Evolutionary conservation across 805 yeast species (phyloP).

Genomic region (Wickerhamomyces chambardii): DNA sequence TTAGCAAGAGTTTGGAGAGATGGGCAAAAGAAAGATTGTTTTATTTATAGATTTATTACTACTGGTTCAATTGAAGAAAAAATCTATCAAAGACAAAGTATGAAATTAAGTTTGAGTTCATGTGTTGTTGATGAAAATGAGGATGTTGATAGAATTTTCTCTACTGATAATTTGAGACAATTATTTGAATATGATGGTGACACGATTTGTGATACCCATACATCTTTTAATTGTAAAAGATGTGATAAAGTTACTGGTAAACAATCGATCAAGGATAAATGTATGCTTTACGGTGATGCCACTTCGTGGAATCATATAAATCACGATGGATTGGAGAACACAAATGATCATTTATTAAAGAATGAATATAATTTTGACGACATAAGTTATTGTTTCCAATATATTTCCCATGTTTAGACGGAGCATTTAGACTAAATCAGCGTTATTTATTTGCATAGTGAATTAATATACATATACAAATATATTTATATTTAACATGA

Average conservation of each 20-base stretch:
- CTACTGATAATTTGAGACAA: conserved; percentile 70
- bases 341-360: conserved; percentile 70
- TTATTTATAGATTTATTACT: conserved; percentile 85
- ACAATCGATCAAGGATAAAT: conserved; percentile 60
- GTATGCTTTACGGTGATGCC: conserved; percentile 95
- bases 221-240: conserved; percentile 80
- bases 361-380: conserved; percentile 66
- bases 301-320: conserved; percentile 95
- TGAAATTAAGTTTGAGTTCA: conserved; percentile 86
- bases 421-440: too few species aligned
- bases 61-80: conserved; percentile 97
- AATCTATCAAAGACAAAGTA: conserved; percentile 90
- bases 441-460: too few species aligned
- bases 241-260: conserved; percentile 43
- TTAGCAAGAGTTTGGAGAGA: conserved; percentile 98
- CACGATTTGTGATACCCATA: conserved; percentile 86
- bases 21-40: conserved; percentile 96
- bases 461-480: too few species aligned
- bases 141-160: conserved; percentile 87
- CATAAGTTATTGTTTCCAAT: conserved; percentile 85
- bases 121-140: conserved; percentile 96
- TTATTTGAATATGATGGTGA: conserved; percentile 62
- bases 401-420: conserved; percentile 59
- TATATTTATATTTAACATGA: too few species aligned
- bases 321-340: conserved; percentile 46